Evolutionary conservation across 2,329 filamentous ascomycete genomes (phyloP).

Genomic region (Stachybotrys elegans): DNA sequence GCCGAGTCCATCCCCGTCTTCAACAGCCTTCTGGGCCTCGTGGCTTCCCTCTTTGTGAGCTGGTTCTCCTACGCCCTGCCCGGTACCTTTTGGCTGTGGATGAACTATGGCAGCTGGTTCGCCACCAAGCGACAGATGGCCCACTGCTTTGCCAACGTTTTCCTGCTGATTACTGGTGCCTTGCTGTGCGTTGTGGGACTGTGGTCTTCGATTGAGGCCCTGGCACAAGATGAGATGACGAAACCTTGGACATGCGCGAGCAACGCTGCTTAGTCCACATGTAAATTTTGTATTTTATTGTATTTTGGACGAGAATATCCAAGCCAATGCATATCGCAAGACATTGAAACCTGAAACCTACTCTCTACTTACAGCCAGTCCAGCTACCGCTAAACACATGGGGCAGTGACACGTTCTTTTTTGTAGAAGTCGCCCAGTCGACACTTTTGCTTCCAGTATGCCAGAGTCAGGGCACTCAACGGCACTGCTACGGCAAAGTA

Average conservation of each 20-base stretch:
- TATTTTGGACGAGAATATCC: too few species aligned
- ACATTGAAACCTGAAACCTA: too few species aligned
- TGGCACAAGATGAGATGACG: slow-evolving; percentile 21
- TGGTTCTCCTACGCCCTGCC: slow-evolving; percentile 59
- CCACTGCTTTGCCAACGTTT: slow-evolving; percentile 25
- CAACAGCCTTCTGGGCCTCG: slow-evolving; percentile 57
- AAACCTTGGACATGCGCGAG: slow-evolving; percentile 31
- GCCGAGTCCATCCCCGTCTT: slow-evolving; percentile 67
- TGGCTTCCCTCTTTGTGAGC: slow-evolving; percentile 57
- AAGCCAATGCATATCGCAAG: too few species aligned
- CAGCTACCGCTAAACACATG: too few species aligned
- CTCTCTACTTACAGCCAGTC: too few species aligned
- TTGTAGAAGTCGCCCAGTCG: too few species aligned
- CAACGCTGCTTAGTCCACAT: slow-evolving; percentile 12
- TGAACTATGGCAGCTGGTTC: slow-evolving; percentile 38
- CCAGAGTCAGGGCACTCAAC: too few species aligned
- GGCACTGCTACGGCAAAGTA: too few species aligned
- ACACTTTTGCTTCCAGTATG: too few species aligned
- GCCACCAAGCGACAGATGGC: slow-evolving; percentile 21
- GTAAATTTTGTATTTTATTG: too few species aligned
- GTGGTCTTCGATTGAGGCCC: slow-evolving; percentile 33
- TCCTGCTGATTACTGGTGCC: slow-evolving; percentile 26
- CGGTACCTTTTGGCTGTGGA: slow-evolving; percentile 42
- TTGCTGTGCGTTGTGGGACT: slow-evolving; percentile 32
- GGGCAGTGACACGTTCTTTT: too few species aligned